Percentiles rank a stretch among this genome's conserved stretches.
These are phyloP conservation scores for Falciphora oryzae DNA, from an alignment of 2,329 filamentous ascomycete genomes.

Conservation along the genomic window DNA sequence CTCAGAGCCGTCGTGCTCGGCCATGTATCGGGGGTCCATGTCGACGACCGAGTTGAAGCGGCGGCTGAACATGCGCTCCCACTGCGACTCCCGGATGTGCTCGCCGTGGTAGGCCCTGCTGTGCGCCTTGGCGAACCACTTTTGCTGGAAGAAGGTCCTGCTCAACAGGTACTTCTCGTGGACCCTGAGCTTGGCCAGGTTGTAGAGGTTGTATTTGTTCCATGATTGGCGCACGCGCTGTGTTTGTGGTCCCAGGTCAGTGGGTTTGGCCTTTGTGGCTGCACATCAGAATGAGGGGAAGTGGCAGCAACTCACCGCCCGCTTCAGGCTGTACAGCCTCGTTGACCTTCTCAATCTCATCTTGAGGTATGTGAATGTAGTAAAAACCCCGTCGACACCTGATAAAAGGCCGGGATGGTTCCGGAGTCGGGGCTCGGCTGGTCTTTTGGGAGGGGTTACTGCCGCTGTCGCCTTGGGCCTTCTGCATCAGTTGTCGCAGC, in stretches of 20 bases:
- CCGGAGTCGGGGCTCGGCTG: background rate
- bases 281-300: slow-evolving; percentile 7
- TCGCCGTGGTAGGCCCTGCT: slow-evolving; percentile 90
- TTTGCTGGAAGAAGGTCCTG: slow-evolving; percentile 92
- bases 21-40: slow-evolving; percentile 78
- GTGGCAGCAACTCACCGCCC: slow-evolving; percentile 46
- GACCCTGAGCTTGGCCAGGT: slow-evolving; percentile 47
- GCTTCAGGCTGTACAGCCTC: slow-evolving; percentile 62
- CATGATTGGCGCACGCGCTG: slow-evolving; percentile 94
- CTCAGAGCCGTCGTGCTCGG: slow-evolving; percentile 72
- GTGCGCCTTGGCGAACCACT: slow-evolving; percentile 85
- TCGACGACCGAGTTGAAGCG: slow-evolving; percentile 76
- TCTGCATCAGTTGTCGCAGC: background rate
- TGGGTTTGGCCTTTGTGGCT: background rate
- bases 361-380: slow-evolving; percentile 23
- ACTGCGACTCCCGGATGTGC: slow-evolving; percentile 86
- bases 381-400: background rate
- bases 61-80: slow-evolving; percentile 86
- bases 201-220: slow-evolving; percentile 97
- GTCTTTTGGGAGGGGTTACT: background rate
- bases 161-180: slow-evolving; percentile 18
- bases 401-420: background rate
- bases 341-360: slow-evolving; percentile 50
- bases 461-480: too few species aligned
- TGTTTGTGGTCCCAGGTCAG: background rate